Percentiles rank a stretch among this genome's conserved stretches.
Conservation (phyloP, 495 filamentous ascomycete species). For the Evansstolkia leycettana region DNA sequence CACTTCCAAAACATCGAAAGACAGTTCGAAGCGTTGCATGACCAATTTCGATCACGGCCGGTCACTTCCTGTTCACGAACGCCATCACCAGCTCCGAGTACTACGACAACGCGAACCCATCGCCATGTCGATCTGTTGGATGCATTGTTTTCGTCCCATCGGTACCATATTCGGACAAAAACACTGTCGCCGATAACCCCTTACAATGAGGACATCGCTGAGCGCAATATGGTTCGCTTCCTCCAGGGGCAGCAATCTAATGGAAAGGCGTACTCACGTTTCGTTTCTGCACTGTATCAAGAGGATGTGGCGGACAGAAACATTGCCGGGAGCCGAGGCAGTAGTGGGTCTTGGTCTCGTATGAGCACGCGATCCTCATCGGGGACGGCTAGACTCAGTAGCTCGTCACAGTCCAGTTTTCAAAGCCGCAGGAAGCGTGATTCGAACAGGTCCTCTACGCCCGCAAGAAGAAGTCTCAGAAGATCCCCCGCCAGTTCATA, state of each 20-base stretch:
- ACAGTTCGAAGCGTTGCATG: slow-evolving; percentile 30
- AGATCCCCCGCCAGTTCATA: slow-evolving; percentile 8
- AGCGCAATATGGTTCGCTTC: slow-evolving; percentile 33
- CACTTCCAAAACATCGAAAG: slow-evolving; percentile 28
- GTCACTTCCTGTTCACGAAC: slow-evolving; percentile 15
- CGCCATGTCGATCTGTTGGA: slow-evolving; percentile 33
- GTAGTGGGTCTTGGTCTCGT: slow-evolving; percentile 12
- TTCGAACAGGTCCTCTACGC: neutral
- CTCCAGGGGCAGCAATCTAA: slow-evolving; percentile 15
- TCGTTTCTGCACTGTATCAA: slow-evolving; percentile 24
- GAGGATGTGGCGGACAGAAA: slow-evolving; percentile 36
- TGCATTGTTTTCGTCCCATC: slow-evolving; percentile 21
- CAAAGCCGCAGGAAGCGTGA: neutral
- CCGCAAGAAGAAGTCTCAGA: neutral
- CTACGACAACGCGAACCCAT: slow-evolving; percentile 4
- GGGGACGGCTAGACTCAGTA: slow-evolving; percentile 7
- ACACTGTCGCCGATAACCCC: slow-evolving; percentile 21
- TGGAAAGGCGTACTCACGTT: slow-evolving; percentile 16
- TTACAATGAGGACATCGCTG: slow-evolving; percentile 37
- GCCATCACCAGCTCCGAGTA: slow-evolving; percentile 11
- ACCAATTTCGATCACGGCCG: slow-evolving; percentile 18
- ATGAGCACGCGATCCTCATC: slow-evolving; percentile 14
- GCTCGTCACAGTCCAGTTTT: slow-evolving; percentile 5
- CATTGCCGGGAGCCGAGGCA: slow-evolving; percentile 16
- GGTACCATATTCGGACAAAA: slow-evolving; percentile 12